Evolutionary conservation across 805 yeast species (phyloP).

Genomic region (Kluyveromyces wickerhamii): DNA sequence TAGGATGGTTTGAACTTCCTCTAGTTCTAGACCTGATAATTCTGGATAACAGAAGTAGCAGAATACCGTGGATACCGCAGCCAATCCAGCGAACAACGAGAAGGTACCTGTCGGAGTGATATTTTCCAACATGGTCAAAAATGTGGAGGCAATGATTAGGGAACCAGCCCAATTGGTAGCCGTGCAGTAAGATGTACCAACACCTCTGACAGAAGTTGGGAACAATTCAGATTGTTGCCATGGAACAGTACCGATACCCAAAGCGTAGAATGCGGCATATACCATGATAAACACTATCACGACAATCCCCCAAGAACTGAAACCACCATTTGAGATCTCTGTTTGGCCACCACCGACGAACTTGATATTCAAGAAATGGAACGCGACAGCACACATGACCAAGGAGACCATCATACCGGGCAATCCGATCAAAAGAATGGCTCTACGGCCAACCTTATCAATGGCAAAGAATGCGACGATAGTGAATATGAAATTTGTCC

Average conservation of each 20-base stretch:
- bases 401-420: slow-evolving; percentile 79
- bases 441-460: slow-evolving; percentile 83
- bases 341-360: slow-evolving; percentile 43
- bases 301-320: slow-evolving; percentile 80
- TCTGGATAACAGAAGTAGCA: slow-evolving; percentile 88
- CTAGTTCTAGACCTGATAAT: slow-evolving; percentile 80
- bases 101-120: slow-evolving; percentile 96
- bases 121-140: slow-evolving; percentile 86
- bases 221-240: slow-evolving; percentile 97
- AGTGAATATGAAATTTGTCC: slow-evolving; percentile 88
- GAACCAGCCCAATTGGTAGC: slow-evolving; percentile 96
- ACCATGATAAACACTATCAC: slow-evolving; percentile 79
- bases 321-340: slow-evolving; percentile 35
- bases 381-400: slow-evolving; percentile 78
- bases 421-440: slow-evolving; percentile 66
- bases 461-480: slow-evolving; percentile 77
- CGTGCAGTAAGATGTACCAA: slow-evolving; percentile 86
- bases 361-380: slow-evolving; percentile 69
- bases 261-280: slow-evolving; percentile 83
- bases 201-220: slow-evolving; percentile 88
- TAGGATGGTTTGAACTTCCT: slow-evolving; percentile 79
- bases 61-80: slow-evolving; percentile 62
- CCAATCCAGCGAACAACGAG: slow-evolving; percentile 78
- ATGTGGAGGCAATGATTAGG: slow-evolving; percentile 80
- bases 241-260: slow-evolving; percentile 95